Base-by-base conservation (phyloP, 202 grass and related monocot species). In the Alloteropsis angusta region DNA sequence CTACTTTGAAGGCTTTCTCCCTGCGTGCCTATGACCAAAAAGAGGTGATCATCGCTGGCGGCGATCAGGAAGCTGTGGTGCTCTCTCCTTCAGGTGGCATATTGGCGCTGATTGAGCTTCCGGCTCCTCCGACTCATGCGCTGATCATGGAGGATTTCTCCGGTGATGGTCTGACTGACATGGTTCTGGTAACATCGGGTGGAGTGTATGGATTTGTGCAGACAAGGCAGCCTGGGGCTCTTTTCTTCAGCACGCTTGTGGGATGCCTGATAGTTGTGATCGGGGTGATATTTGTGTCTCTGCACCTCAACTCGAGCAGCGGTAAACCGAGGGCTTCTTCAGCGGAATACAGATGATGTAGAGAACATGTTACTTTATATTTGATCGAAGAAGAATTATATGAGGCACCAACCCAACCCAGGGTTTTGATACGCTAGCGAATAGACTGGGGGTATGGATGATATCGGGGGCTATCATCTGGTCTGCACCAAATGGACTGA, bases 211-310 rank as follows among this genome's bases (percentile, higher is more conserved):
- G 91, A 36, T 88, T 88, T 23, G 68, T 87, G 42, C 94, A 94
- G 87, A 92, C 85, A 57, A 89, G 94, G 76, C 91, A 97, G 49
- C 94, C 94, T 2, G 94, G 94, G 58, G 89, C 94, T 3, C 78
- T 97, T 72, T 97, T 97, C 70, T 97, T 94, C 67, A 97, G 91
- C 89, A 85, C 94, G 12, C 91, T 97, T 1, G 89, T 91, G 8
- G 93, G 93, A 22, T 97, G 86, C 79, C 76, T 93, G 80, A 97
- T 97, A 37, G 72, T 97, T 79, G 82, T 89, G 58, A 97, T 97
- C 37, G 91, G 82, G 30, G 94, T 92, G 50, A 76, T 97, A 59
- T 92, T 97, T 58, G 85, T 97, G 65, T 92, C 89, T 49, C 85
- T 92, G 74, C 94, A 97, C 71, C 81, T 97, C n/a, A 97, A 88